A percentile compares a stretch with the other conserved stretches of the same genome.
These are phyloP conservation scores for Endotrypanum monterogeii DNA, from an alignment of 208 protist genomes.

Conservation along the genomic window DNA sequence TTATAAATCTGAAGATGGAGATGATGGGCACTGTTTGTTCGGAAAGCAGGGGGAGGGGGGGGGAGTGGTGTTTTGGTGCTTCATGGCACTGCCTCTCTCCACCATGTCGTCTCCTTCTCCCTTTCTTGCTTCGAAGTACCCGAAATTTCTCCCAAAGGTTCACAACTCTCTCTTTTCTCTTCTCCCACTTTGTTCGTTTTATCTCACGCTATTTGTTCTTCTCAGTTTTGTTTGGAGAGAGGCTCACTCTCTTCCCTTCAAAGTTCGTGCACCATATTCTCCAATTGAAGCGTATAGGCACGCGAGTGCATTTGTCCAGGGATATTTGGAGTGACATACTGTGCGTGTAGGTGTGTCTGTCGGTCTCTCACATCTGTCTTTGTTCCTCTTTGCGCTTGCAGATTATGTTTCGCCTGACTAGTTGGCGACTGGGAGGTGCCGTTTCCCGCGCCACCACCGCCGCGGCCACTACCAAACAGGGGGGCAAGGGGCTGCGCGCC, in stretches of 20 bases:
- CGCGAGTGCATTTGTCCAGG: not conserved
- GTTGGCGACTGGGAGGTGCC: slow-evolving; percentile 4
- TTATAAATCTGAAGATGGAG: not conserved
- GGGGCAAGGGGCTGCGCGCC: not conserved
- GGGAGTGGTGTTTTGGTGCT: not conserved
- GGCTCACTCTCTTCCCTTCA: not conserved
- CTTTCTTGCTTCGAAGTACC: not conserved
- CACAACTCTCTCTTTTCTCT: not conserved
- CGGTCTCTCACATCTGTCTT: not conserved
- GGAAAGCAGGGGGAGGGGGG: not conserved
- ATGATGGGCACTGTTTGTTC: too few species aligned
- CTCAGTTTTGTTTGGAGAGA: not conserved
- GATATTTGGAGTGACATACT: not conserved
- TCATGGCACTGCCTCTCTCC: not conserved
- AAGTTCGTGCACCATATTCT: not conserved
- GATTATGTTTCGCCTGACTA: slow-evolving; percentile 1
- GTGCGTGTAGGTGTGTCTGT: not conserved
- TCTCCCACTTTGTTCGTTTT: not conserved
- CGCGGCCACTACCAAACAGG: not conserved
- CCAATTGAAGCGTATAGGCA: slow-evolving; percentile 2
- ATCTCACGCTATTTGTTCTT: not conserved
- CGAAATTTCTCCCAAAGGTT: not conserved
- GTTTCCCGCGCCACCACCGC: slow-evolving; percentile 2
- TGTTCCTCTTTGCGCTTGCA: not conserved
- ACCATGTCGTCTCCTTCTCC: not conserved